These are phyloP conservation scores for Hura crepitans DNA, from an alignment of 441 rosid genomes.

Conservation along the genomic window DNA sequence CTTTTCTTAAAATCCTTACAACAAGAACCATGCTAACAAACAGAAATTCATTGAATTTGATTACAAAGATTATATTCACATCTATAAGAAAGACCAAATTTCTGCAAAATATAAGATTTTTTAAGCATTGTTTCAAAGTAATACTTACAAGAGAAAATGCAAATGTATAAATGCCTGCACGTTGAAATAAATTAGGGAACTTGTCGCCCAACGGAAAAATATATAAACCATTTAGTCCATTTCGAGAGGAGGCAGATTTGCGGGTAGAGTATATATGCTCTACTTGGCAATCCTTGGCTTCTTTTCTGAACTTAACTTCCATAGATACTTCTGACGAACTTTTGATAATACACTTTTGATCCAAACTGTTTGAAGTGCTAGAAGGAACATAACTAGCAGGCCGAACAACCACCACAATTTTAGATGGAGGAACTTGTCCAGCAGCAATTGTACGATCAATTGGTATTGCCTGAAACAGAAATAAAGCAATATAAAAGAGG, in stretches of 20 bases:
- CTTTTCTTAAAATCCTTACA: constrained; percentile 36
- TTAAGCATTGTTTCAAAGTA: not conserved
- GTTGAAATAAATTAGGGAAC: constrained; percentile 34
- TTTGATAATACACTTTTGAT: constrained; percentile 52
- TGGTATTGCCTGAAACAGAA: constrained; percentile 48
- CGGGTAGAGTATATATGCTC: constrained; percentile 25
- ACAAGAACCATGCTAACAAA: constrained; percentile 34
- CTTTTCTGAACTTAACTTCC: constrained; percentile 34
- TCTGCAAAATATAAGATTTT: not conserved
- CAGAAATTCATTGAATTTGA: constrained; percentile 12
- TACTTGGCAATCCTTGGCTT: constrained; percentile 14
- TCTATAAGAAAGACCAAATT: constrained; percentile 3
- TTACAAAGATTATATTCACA: constrained; percentile 10
- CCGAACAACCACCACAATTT: constrained; percentile 72
- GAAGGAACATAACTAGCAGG: constrained; percentile 45
- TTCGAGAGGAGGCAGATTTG: constrained; percentile 33
- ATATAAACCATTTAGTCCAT: constrained; percentile 55
- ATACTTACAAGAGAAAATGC: constrained; percentile 48
- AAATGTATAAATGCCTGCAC: constrained; percentile 52
- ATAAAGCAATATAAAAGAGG: not conserved
- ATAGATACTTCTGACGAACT: constrained; percentile 42
- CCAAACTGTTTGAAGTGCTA: constrained; percentile 36
- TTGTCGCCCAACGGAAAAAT: constrained; percentile 39
- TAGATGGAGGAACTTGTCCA: constrained; percentile 43
- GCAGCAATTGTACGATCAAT: constrained; percentile 33